Evolutionary conservation across 2,329 filamentous ascomycete species (phyloP), one percentile per base, ranked within the genome.

Genomic region (Chalaropsis thielavioides): DNA sequence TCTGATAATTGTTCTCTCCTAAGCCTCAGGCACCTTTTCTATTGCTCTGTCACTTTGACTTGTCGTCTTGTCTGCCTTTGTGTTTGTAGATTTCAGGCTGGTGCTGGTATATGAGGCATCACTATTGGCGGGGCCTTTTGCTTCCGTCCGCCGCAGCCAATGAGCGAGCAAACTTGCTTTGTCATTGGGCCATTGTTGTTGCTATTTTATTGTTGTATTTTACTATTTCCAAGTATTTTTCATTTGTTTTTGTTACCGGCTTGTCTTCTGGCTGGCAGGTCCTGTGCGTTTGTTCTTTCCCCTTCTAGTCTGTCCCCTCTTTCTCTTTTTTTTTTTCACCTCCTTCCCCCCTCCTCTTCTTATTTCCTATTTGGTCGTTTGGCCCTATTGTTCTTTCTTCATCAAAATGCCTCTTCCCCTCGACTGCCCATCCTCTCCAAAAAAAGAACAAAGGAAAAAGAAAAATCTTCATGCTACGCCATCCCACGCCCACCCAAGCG

Each of bases 381-480:
- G 41, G n/a, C 19, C 17, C 10, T 44, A 15, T 46, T 31, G 4
- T 61, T 27, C 43, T 46, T n/a, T 22, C 19, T 17, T 31, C 22
- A 27, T 11, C 5, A 24, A 43, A 27, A 44, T n/a, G n/a, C 59
- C 59, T 27, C 22, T 24, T 61, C 22, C n/a, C 31, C 24, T 0
- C 24, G 22, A 61, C 35, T 43, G 51, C 51, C 51, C 27, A 15
- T 5, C 17, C 24, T 3, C 24, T 17, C 15, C 31, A 7, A n/a
- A 58, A 35, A 58, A n/a, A n/a, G n/a, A n/a, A n/a, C n/a, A n/a
- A n/a, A n/a, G n/a, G n/a, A n/a, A n/a, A n/a, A n/a, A n/a, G n/a
- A n/a, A n/a, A 58, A 35, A 35, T 56, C 24, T 58, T 35, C 58
- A 61, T 61, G n/a, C 38, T 22, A 61, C 58, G n/a, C 40, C 22